Evolutionary conservation across 1,284 basidiomycete species (phyloP).

Genomic region (Coniophora puteana): DNA sequence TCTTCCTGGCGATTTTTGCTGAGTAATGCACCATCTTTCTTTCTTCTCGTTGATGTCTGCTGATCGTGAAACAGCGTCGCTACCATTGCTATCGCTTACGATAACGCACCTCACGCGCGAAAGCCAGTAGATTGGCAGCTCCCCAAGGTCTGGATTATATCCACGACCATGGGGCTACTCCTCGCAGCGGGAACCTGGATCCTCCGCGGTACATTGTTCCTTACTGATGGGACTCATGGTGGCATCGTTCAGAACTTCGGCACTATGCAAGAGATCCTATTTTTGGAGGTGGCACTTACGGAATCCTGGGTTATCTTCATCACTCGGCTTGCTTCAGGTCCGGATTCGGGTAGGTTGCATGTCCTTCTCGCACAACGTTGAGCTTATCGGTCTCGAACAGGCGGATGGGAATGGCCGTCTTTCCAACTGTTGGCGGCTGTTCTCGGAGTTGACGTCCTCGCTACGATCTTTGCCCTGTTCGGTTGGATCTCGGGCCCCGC

Average conservation of each 20-base stretch:
- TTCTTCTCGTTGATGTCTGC: constrained; percentile 11
- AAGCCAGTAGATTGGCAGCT: constrained; percentile 55
- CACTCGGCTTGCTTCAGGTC: constrained; percentile 24
- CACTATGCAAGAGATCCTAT: constrained; percentile 45
- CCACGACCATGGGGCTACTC: constrained; percentile 37
- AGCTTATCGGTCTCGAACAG: background rate
- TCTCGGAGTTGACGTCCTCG: constrained; percentile 45
- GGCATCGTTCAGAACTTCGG: constrained; percentile 53
- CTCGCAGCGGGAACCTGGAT: constrained; percentile 51
- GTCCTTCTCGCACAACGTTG: constrained; percentile 3
- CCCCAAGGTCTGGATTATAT: constrained; percentile 54
- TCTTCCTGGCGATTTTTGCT: constrained; percentile 55
- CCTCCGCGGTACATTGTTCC: constrained; percentile 45
- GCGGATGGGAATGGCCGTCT: constrained; percentile 34
- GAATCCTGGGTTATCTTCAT: constrained; percentile 51
- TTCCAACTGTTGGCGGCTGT: constrained; percentile 47
- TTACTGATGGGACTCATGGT: constrained; percentile 38
- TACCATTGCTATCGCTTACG: constrained; percentile 49
- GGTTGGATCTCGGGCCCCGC: constrained; percentile 48
- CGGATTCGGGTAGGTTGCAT: constrained; percentile 6
- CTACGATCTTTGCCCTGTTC: constrained; percentile 45
- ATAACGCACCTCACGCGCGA: constrained; percentile 43
- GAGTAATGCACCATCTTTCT: constrained; percentile 30
- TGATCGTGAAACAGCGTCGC: constrained; percentile 17
- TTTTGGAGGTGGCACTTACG: constrained; percentile 53